These are phyloP conservation scores for Thermochaetoides thermophila DNA, from an alignment of 495 filamentous ascomycete species.

Conservation along the genomic window DNA sequence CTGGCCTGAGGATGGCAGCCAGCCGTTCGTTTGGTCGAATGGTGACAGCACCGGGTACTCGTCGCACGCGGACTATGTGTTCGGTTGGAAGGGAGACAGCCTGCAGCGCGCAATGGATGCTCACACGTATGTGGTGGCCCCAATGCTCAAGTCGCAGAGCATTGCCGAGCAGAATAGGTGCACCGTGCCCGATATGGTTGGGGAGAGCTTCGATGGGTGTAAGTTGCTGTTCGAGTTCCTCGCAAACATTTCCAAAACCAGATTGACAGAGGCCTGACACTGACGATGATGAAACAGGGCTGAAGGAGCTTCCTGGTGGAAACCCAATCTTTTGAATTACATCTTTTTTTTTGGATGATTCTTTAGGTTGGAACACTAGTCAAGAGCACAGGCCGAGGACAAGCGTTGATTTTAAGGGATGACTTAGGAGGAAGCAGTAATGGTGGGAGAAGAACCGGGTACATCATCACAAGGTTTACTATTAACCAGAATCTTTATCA, in stretches of 20 bases:
- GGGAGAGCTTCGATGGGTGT: slow-evolving; percentile 27
- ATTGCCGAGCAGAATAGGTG: slow-evolving; percentile 27
- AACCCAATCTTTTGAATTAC: slow-evolving; percentile 2
- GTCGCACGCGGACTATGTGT: slow-evolving; percentile 57
- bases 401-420: too few relatives aligned
- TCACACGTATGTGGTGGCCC: slow-evolving; percentile 23
- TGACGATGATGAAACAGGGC: neutral
- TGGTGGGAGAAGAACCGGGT: too few relatives aligned
- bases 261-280: neutral
- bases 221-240: too few relatives aligned
- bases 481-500: too few relatives aligned
- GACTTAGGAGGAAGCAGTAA: too few relatives aligned
- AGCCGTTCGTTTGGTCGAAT: slow-evolving; percentile 15
- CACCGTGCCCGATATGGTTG: slow-evolving; percentile 15
- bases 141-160: slow-evolving; percentile 24
- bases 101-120: slow-evolving; percentile 33
- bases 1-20: slow-evolving; percentile 12
- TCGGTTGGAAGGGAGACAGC: slow-evolving; percentile 51
- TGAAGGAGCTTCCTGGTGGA: slow-evolving; percentile 2
- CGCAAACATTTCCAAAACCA: neutral
- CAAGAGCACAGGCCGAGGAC: too few relatives aligned
- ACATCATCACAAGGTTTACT: too few relatives aligned
- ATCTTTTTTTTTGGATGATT: slow-evolving; percentile 7
- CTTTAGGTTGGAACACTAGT: too few relatives aligned
- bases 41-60: slow-evolving; percentile 16